Conservation (phyloP, 2,329 filamentous ascomycete genomes). For the Ophiostoma australiae region DNA sequence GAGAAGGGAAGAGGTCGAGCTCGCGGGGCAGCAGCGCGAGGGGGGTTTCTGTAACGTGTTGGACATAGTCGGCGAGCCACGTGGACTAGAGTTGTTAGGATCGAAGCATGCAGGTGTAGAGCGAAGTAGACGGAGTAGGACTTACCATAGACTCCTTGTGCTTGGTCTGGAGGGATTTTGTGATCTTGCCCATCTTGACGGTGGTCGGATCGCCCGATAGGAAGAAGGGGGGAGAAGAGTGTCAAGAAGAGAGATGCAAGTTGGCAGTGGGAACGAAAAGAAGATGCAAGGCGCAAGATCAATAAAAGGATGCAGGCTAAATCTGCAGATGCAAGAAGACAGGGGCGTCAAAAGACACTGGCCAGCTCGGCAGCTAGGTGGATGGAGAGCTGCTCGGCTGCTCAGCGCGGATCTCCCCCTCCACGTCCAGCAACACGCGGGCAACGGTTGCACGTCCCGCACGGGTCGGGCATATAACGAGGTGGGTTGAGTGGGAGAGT, state of each 20-base stretch:
- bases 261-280: neutral
- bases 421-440: constrained; percentile 23
- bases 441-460: constrained; percentile 17
- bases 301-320: no score
- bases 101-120: neutral
- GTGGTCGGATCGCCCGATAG: neutral
- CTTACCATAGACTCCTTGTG: constrained; percentile 63
- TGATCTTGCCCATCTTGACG: constrained; percentile 63
- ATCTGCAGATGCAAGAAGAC: neutral
- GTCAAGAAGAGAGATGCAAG: neutral
- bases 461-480: constrained; percentile 18
- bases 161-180: constrained; percentile 61
- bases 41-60: constrained; percentile 61
- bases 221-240: neutral
- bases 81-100: constrained; percentile 60
- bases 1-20: constrained; percentile 73
- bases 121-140: constrained; percentile 18
- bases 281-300: neutral
- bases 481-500: neutral
- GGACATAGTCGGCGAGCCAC: constrained; percentile 77
- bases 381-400: constrained; percentile 1
- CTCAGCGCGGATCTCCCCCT: constrained; percentile 21
- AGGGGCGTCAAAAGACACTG: neutral
- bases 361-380: constrained; percentile 2
- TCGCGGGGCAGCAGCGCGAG: constrained; percentile 71